phyloP scores from a whole-genome alignment of 192 early-diverging fungal species.

The Coemansia nantahalensis region DNA sequence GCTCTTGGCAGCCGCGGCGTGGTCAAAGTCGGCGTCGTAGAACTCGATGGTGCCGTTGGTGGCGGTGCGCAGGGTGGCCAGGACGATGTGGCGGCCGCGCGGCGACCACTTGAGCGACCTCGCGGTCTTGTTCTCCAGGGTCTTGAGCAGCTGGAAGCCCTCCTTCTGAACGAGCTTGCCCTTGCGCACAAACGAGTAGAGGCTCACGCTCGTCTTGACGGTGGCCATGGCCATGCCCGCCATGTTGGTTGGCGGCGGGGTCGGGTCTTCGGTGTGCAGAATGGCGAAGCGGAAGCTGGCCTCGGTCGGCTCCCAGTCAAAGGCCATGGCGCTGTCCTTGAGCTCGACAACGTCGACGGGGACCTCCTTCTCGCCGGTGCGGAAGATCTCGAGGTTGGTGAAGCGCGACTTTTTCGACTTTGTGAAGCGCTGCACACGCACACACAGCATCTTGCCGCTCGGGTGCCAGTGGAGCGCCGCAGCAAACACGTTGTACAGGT shows the following conservation, averaged over 20 bases:
- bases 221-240: constrained; percentile 54
- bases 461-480: constrained; percentile 92
- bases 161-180: constrained; percentile 60
- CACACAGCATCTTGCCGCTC: constrained; percentile 84
- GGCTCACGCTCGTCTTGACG: constrained; percentile 67
- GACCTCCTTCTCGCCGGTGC: constrained; percentile 83
- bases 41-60: constrained; percentile 86
- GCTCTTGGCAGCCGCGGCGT: constrained; percentile 47
- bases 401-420: constrained; percentile 89
- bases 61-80: constrained; percentile 78
- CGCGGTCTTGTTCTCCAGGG: constrained; percentile 74
- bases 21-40: constrained; percentile 86
- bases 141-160: constrained; percentile 81
- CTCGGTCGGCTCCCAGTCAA: constrained; percentile 95
- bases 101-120: constrained; percentile 94
- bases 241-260: constrained; percentile 51
- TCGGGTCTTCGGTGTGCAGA: constrained; percentile 74
- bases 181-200: constrained; percentile 83
- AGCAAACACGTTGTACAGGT: constrained; percentile 91
- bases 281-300: constrained; percentile 78
- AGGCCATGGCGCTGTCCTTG: constrained; percentile 75
- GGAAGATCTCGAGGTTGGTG: constrained; percentile 95
- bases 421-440: constrained; percentile 85
- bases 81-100: constrained; percentile 86
- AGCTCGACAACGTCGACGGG: constrained; percentile 97